Conservation (phyloP, 2,329 filamentous ascomycete species). For the Zopfia rhizophila region DNA sequence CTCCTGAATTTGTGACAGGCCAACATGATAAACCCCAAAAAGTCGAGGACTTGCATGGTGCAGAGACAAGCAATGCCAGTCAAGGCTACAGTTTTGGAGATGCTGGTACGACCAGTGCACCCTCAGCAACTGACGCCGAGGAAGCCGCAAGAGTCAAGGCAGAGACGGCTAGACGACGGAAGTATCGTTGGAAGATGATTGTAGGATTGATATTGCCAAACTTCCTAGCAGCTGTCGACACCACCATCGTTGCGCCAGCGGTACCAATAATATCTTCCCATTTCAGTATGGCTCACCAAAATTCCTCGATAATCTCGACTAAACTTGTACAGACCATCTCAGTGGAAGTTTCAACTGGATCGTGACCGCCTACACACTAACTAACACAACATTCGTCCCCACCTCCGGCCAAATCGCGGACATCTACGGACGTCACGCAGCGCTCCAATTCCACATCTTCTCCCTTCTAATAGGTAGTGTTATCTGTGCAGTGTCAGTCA, state of each 20-base stretch:
- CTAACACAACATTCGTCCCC: constrained; percentile 73
- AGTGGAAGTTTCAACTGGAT: constrained; percentile 69
- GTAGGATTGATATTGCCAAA: constrained; percentile 69
- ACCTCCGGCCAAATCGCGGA: constrained; percentile 73
- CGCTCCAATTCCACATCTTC: constrained; percentile 67
- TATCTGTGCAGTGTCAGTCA: constrained; percentile 68
- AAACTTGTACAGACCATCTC: constrained; percentile 58
- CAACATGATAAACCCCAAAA: constrained; percentile 5
- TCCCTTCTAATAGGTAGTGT: constrained; percentile 66
- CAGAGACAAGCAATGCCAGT: not conserved
- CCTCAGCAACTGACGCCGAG: constrained; percentile 6
- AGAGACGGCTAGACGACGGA: constrained; percentile 29
- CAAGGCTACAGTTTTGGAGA: constrained; percentile 4
- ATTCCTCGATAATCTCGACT: not conserved
- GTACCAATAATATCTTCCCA: constrained; percentile 71
- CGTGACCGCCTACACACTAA: constrained; percentile 74
- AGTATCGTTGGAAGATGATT: constrained; percentile 69
- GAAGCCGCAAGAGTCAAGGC: constrained; percentile 22
- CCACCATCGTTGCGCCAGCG: constrained; percentile 71
- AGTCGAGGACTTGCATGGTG: not conserved
- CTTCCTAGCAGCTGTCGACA: constrained; percentile 70
- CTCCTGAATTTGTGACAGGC: constrained; percentile 26
- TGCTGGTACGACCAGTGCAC: not conserved
- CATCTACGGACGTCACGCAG: constrained; percentile 70
- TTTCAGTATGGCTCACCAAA: constrained; percentile 61